Conservation (phyloP, 2,329 filamentous ascomycete genomes). For the Curvularia sp. region DNA sequence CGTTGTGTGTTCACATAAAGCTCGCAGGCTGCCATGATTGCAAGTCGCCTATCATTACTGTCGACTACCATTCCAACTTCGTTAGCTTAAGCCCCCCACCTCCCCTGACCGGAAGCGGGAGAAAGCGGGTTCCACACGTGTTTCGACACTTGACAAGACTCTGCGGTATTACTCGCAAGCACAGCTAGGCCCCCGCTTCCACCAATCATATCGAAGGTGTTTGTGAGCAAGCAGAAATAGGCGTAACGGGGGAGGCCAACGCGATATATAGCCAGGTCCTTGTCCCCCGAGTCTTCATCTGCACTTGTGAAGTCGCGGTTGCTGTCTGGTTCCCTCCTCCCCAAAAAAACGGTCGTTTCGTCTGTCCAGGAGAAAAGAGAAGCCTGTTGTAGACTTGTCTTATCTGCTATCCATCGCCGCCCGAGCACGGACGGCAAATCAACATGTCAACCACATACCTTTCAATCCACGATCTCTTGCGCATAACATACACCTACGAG, state of each 20-base stretch:
- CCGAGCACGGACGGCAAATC: background rate
- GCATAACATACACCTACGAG: constrained; percentile 46
- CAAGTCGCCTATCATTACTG: background rate
- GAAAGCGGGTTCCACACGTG: background rate
- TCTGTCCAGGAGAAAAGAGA: background rate
- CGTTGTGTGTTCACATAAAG: constrained; percentile 4
- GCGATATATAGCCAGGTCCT: constrained; percentile 6
- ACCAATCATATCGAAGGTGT: constrained; percentile 31
- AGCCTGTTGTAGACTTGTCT: background rate
- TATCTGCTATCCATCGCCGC: background rate
- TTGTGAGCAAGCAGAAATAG: constrained; percentile 28
- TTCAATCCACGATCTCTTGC: constrained; percentile 42
- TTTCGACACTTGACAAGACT: background rate
- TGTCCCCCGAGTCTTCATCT: background rate
- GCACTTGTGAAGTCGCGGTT: constrained; percentile 11
- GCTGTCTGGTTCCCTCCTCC: background rate
- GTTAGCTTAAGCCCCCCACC: background rate
- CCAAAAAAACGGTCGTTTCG: background rate
- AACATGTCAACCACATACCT: constrained; percentile 44
- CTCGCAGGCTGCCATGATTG: background rate
- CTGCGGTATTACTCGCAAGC: constrained; percentile 14
- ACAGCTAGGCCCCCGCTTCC: background rate
- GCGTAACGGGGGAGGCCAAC: constrained; percentile 10
- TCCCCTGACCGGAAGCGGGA: background rate
- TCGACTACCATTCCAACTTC: background rate